Percentiles rank a stretch among this genome's conserved stretches.
Conservation (phyloP, 2,329 filamentous ascomycete genomes). For the Neonectria faginata region DNA sequence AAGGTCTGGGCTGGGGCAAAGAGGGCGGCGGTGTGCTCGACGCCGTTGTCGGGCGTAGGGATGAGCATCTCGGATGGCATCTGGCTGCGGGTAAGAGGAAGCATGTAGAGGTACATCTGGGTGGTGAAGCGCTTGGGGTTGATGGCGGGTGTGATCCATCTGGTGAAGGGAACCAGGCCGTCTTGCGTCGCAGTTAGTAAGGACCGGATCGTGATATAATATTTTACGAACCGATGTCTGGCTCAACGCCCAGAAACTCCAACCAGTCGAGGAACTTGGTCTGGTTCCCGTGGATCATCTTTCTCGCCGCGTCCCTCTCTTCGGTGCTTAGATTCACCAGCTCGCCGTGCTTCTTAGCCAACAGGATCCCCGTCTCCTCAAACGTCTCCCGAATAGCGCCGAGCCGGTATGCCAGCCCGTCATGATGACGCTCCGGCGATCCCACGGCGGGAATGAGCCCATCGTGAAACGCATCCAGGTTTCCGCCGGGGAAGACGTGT, state of each 20-base stretch:
- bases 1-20: constrained; percentile 80
- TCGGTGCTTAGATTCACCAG: constrained; percentile 71
- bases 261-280: constrained; percentile 77
- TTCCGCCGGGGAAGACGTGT: constrained; percentile 95
- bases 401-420: constrained; percentile 79
- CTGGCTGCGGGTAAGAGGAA: constrained; percentile 63
- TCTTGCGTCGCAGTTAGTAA: constrained; percentile 56
- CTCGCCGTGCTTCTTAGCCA: constrained; percentile 68
- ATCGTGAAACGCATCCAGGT: constrained; percentile 82
- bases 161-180: constrained; percentile 82
- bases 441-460: constrained; percentile 63
- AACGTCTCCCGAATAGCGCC: constrained; percentile 93
- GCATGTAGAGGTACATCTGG: constrained; percentile 96
- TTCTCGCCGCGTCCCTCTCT: constrained; percentile 74
- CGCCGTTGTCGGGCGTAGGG: constrained; percentile 77
- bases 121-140: constrained; percentile 86
- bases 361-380: constrained; percentile 90
- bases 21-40: constrained; percentile 76
- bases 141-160: constrained; percentile 87
- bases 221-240: constrained; percentile 70
- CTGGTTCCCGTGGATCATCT: constrained; percentile 74
- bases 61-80: constrained; percentile 65
- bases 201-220: background rate
- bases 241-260: constrained; percentile 63
- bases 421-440: constrained; percentile 71